Base-by-base conservation (phyloP, 805 yeast genomes). In the Metschnikowia koreensis region DNA sequence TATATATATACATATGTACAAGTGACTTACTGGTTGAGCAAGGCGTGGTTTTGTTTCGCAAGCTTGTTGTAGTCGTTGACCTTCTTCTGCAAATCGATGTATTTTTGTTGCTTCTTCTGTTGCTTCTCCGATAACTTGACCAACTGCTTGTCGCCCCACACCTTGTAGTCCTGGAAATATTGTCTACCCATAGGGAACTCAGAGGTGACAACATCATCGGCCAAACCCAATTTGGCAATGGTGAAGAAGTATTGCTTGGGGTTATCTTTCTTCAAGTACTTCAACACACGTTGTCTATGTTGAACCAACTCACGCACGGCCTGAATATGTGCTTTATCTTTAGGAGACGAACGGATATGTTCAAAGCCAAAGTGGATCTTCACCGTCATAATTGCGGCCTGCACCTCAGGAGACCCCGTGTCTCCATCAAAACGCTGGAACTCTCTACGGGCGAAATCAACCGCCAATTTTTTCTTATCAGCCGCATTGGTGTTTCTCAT, bases 371-470 rank as follows among this genome's bases (percentile, higher is more conserved):
- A 84, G 59, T 86, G 88, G 60, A 94, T 89, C 62, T 82, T 81
- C 45, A 89, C 85, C 0, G 98, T 90, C 73, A 86, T 73, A 28
- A 89, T 80, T 2, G 97, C 98, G 1, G 98, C 97, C 70, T 92
- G 97, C 27, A 92, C 97, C 71, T 93, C 98, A 48, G 96, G 83
- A 1, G 97, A 89, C 2, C 96, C 97, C 0, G 97, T 89, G 67
- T 94, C 98, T 48, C 96, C 97, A 43, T 84, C 90, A 57, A 80
- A 77, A 62, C 96, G 79, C 60, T 82, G 84, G 68, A 93, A 92
- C 71, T 93, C 97, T 60, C 80, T 71, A 46, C 82, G 77, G 1
- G 97, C 97, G 43, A 86, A 67, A 43, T 71, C 70, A 1, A 82
- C 74, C 29, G 89, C 87, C 58, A 81, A 66, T 57, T 81, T 81